Percentiles rank a stretch among this genome's conserved stretches.
Evolutionary conservation across 2,329 filamentous ascomycete species (phyloP).

Genomic region (Septoria petroselini): DNA sequence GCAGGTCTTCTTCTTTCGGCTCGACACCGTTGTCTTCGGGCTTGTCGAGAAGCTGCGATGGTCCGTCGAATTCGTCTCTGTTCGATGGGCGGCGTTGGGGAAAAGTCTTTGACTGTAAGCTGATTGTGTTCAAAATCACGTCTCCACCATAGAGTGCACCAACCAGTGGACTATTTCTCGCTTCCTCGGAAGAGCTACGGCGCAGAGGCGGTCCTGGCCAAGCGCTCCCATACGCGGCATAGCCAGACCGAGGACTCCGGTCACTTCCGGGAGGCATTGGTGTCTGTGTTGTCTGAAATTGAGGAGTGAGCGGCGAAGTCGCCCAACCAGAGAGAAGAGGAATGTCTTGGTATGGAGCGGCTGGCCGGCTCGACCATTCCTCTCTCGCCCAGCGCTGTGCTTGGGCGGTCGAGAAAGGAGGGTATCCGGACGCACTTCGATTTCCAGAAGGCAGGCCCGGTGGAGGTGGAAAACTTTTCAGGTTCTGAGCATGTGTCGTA

Average conservation of each 20-base stretch:
- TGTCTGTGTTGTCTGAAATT: constrained; percentile 27
- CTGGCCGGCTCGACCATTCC: constrained; percentile 31
- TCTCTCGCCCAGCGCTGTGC: constrained; percentile 32
- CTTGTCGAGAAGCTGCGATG: constrained; percentile 74
- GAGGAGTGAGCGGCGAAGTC: constrained; percentile 29
- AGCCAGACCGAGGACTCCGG: constrained; percentile 27
- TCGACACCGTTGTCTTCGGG: constrained; percentile 69
- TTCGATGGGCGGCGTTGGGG: constrained; percentile 69
- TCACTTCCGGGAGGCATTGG: constrained; percentile 29
- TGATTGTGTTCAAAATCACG: constrained; percentile 24
- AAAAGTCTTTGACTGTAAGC: constrained; percentile 30
- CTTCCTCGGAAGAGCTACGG: constrained; percentile 34
- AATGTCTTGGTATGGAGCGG: constrained; percentile 29
- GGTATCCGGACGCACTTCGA: constrained; percentile 24
- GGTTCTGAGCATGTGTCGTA: constrained; percentile 25
- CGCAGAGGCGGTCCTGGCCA: constrained; percentile 31
- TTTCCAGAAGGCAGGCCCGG: constrained; percentile 28
- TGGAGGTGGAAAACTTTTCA: constrained; percentile 31
- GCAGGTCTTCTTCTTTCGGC: constrained; percentile 74
- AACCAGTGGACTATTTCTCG: constrained; percentile 25
- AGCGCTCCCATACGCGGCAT: constrained; percentile 27
- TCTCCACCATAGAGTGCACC: constrained; percentile 29
- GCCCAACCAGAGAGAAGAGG: constrained; percentile 30
- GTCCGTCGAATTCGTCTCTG: constrained; percentile 85
- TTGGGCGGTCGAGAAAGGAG: constrained; percentile 27